A percentile compares a stretch with the other conserved stretches of the same genome.
Evolutionary conservation across 176 grass and related monocot species (phyloP).

Genomic region (Avena eriantha): DNA sequence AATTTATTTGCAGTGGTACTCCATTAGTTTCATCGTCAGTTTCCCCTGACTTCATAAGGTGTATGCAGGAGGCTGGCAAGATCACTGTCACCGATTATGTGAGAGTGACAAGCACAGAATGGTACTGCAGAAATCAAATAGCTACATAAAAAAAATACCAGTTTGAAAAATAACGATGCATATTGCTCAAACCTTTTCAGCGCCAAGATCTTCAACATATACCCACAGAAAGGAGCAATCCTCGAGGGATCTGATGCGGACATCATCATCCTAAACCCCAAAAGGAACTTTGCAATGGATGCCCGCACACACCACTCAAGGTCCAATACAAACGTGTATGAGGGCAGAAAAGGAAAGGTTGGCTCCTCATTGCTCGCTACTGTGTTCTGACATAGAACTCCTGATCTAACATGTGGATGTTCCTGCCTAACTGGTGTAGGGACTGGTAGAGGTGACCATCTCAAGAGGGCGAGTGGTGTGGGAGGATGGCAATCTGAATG

Average conservation of each 20-base stretch:
- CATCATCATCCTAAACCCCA: constrained; percentile 86
- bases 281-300: constrained; percentile 66
- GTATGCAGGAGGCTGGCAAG: constrained; percentile 73
- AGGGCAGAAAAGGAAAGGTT: constrained; percentile 89
- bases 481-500: constrained; percentile 69
- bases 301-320: constrained; percentile 80
- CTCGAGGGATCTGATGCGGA: constrained; percentile 94
- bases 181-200: constrained; percentile 50
- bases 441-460: constrained; percentile 90
- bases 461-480: constrained; percentile 84
- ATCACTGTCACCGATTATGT: constrained; percentile 88
- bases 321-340: constrained; percentile 82
- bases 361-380: neutral
- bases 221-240: constrained; percentile 86
- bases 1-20: neutral
- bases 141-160: neutral
- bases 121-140: constrained; percentile 50
- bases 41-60: constrained; percentile 38
- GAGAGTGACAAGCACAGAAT: constrained; percentile 87
- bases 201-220: constrained; percentile 95
- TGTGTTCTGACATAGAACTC: neutral
- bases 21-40: constrained; percentile 12
- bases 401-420: neutral
- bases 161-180: neutral
- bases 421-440: constrained; percentile 47